Base-by-base conservation (phyloP, 768 basidiomycete genomes). In the Boletus rubroflammeus region DNA sequence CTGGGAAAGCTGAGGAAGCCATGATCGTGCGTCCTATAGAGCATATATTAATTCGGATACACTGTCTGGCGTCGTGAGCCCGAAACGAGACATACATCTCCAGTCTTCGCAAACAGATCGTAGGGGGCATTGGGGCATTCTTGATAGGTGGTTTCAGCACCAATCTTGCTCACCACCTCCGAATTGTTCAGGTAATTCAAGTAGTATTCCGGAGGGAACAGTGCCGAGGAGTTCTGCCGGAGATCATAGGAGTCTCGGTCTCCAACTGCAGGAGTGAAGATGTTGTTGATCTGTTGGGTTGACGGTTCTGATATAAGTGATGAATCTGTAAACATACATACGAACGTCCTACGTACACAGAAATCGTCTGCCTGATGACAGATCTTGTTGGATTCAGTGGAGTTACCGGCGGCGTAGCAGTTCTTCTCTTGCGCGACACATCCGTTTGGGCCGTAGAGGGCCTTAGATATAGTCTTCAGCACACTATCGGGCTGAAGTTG, bases 191-290 rank as follows among this genome's bases (percentile, higher is more conserved):
- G 68, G 56, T 79, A 83, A 11, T 71, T 67, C 40, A 80, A 56
- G 52, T 84, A 85, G 54, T 75, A 82, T 42, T 81, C 76, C 0
- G 83, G 79, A 6, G 85, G 84, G 67, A 85, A 85, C 7, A 69
- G 51, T 2, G 77, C 74, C 0, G 79, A 74, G 1, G 76, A 60
- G 38, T 78, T 82, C 66, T 85, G 84, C 21, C 82, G 72, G 40
- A 87, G 68, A 60, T 87, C 85, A 54, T 85, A 67, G 0, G 74
- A 58, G 55, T 87, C 83, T 11, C 75, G 72, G 59, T 81, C 61
- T 0, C 80, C 81, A 5, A 84, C 71, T 1, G 81, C 80, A 0
- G 81, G 81, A 2, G 62, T 10, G 54, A 78, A 78, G 13, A 85
- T 70, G 19, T 83, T 73, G 0, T 76, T 65, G 31, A 67, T 50